Percentiles rank a stretch among this genome's conserved stretches.
phyloP scores from a whole-genome alignment of 2,329 filamentous ascomycete genomes.

The Trichoderma brevicompactum region DNA sequence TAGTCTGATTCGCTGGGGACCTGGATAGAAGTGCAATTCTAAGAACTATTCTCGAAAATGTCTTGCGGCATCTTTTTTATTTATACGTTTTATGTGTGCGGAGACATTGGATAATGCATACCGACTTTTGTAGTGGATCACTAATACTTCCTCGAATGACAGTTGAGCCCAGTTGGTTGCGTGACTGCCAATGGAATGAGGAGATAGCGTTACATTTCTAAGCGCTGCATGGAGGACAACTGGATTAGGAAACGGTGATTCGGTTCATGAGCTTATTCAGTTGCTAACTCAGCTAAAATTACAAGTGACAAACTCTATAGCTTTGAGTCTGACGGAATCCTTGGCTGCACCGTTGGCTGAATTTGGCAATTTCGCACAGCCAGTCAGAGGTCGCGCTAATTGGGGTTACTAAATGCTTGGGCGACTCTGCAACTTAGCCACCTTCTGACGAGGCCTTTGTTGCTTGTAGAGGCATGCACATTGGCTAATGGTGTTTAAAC shows the following conservation, averaged over 20 bases:
- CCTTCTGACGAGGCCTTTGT: neutral
- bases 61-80: neutral
- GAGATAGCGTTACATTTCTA: conserved; percentile 6
- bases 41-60: neutral
- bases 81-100: neutral
- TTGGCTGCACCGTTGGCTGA: neutral
- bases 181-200: neutral
- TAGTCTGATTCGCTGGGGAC: neutral
- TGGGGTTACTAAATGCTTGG: neutral
- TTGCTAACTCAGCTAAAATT: neutral
- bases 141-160: neutral
- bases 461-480: neutral
- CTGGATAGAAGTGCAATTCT: neutral
- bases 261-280: too few relatives aligned
- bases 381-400: neutral
- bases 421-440: neutral
- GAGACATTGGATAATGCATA: neutral
- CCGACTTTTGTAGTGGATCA: conserved; percentile 9
- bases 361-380: neutral
- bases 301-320: too few relatives aligned
- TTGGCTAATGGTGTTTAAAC: too few relatives aligned
- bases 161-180: neutral
- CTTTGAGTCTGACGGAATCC: neutral
- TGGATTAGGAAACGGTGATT: neutral
- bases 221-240: neutral